phyloP scores from a whole-genome alignment of 441 rosid species.

The Erodium chrysanthum region DNA sequence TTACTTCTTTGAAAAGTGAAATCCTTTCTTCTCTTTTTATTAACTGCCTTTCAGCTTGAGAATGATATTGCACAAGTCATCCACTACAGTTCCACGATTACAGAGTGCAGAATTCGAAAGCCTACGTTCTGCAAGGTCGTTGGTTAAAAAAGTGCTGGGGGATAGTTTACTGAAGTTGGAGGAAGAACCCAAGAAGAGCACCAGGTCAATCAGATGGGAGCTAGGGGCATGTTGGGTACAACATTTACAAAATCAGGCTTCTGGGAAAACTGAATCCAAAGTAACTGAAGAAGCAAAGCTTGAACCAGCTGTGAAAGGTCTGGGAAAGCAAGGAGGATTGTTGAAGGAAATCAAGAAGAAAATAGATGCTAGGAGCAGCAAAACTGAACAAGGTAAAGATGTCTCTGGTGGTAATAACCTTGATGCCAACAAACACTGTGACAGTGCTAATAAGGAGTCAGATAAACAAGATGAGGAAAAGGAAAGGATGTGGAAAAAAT shows the following conservation, averaged over 20 bases:
- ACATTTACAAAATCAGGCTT: constrained; percentile 66
- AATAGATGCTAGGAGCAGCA: constrained; percentile 40
- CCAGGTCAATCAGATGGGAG: constrained; percentile 65
- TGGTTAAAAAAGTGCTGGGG: constrained; percentile 48
- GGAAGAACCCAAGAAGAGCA: constrained; percentile 36
- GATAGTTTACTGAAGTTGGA: constrained; percentile 58
- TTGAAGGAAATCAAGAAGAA: constrained; percentile 67
- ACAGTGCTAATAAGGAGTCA: constrained; percentile 30
- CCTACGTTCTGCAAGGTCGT: constrained; percentile 34
- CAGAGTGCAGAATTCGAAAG: constrained; percentile 51
- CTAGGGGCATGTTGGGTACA: constrained; percentile 82
- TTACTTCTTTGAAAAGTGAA: constrained; percentile 7
- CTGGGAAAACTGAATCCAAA: constrained; percentile 63
- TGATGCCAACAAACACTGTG: constrained; percentile 46
- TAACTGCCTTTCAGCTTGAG: constrained; percentile 49
- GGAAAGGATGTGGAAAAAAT: constrained; percentile 46
- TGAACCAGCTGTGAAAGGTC: constrained; percentile 65
- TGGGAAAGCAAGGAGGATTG: constrained; percentile 75
- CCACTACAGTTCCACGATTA: constrained; percentile 41
- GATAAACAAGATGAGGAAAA: constrained; percentile 44
- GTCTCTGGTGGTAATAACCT: constrained; percentile 25
- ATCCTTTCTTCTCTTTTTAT: constrained; percentile 18
- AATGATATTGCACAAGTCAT: constrained; percentile 58
- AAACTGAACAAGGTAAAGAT: constrained; percentile 41
- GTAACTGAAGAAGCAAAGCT: constrained; percentile 60